phyloP scores from a whole-genome alignment of 2,329 filamentous ascomycete genomes.

The Exophiala bonariae region DNA sequence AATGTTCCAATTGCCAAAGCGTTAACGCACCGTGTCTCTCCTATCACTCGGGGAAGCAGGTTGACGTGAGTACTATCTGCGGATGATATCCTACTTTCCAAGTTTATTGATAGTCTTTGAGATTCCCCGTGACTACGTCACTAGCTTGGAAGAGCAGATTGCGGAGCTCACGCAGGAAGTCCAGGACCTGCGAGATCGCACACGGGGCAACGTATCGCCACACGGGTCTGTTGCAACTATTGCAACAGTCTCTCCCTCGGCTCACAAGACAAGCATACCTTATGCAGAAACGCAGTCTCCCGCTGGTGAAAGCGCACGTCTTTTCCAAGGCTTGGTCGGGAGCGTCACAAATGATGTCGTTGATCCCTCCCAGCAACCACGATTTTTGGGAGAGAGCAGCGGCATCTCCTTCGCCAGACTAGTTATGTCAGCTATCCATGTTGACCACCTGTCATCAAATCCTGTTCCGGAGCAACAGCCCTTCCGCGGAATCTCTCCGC shows the following conservation, averaged over 20 bases:
- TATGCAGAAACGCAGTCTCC: not conserved
- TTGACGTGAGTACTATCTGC: conserved; percentile 20
- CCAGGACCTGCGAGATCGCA: conserved; percentile 19
- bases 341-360: conserved; percentile 13
- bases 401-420: conserved; percentile 36
- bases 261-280: conserved; percentile 1
- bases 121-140: conserved; percentile 28
- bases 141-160: conserved; percentile 26
- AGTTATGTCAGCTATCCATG: conserved; percentile 34
- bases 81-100: not conserved
- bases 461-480: conserved; percentile 14
- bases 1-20: conserved; percentile 28
- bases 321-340: conserved; percentile 7
- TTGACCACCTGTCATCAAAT: conserved; percentile 13
- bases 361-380: conserved; percentile 26
- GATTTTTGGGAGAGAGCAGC: conserved; percentile 35
- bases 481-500: conserved; percentile 5
- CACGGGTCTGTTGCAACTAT: not conserved
- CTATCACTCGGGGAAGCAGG: conserved; percentile 28
- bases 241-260: conserved; percentile 1
- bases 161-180: conserved; percentile 19
- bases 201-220: not conserved
- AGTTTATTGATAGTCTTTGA: conserved; percentile 5
- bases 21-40: conserved; percentile 24
- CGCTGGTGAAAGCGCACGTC: conserved; percentile 3